Conservation (phyloP, 345 rosid species). For the Salix purpurea region DNA sequence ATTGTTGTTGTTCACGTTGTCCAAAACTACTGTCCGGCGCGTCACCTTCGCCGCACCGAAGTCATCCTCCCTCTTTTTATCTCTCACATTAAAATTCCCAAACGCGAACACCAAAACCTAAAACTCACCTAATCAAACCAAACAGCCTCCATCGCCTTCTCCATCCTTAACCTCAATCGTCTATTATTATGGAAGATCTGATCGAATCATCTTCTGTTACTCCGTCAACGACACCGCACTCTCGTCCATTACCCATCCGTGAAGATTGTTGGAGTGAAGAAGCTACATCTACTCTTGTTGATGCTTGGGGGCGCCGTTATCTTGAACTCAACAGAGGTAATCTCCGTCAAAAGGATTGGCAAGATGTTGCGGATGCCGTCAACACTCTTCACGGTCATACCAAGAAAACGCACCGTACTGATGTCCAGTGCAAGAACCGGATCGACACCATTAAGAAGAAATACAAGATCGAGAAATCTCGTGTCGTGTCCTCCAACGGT, state of each 20-base stretch:
- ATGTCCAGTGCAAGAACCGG: slow-evolving; percentile 97
- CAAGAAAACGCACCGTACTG: slow-evolving; percentile 89
- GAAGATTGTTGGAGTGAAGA: slow-evolving; percentile 99
- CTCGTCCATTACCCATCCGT: slow-evolving; percentile 55
- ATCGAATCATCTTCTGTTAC: slow-evolving; percentile 13
- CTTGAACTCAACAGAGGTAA: slow-evolving; percentile 84
- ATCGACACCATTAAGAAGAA: slow-evolving; percentile 96
- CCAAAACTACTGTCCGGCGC: slow-evolving; percentile 23
- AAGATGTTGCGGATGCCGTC: slow-evolving; percentile 90
- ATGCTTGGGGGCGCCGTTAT: slow-evolving; percentile 90
- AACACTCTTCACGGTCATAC: slow-evolving; percentile 78
- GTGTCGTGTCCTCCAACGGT: slow-evolving; percentile 57
- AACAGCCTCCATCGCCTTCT: not conserved
- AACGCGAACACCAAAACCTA: not conserved
- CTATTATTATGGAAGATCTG: slow-evolving; percentile 16
- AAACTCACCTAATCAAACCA: not conserved
- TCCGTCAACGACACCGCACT: slow-evolving; percentile 17
- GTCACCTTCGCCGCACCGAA: slow-evolving; percentile 31
- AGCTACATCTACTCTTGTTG: slow-evolving; percentile 89
- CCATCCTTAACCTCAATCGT: not conserved
- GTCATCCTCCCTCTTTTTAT: not conserved
- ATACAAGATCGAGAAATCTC: slow-evolving; percentile 86
- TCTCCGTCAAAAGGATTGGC: slow-evolving; percentile 99
- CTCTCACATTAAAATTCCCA: not conserved
- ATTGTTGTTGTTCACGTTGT: not conserved